These are phyloP conservation scores for Tricholoma terreum DNA, from an alignment of 768 basidiomycete genomes.

Conservation along the genomic window DNA sequence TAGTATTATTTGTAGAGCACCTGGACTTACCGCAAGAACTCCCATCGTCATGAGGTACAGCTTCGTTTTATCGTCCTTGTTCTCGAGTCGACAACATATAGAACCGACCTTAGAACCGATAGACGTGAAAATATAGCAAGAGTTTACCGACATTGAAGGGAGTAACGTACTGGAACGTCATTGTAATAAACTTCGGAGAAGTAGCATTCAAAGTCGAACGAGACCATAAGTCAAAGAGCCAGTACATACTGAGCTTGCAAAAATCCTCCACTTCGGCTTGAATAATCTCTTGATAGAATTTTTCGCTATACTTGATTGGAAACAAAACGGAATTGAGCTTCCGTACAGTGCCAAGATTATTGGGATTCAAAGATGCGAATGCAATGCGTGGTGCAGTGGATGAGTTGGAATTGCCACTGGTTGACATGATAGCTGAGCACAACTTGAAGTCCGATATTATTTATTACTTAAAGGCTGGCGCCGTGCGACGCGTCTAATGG, in stretches of 20 bases:
- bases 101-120: conserved; percentile 59
- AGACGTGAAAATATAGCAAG: conserved; percentile 3
- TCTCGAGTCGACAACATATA: conserved; percentile 82
- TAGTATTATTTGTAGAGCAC: conserved; percentile 6
- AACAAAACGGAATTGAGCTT: conserved; percentile 76
- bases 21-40: conserved; percentile 68
- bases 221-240: background rate
- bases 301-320: conserved; percentile 85
- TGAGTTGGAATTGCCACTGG: conserved; percentile 18
- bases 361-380: conserved; percentile 71
- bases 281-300: conserved; percentile 81
- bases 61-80: conserved; percentile 49
- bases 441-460: too few species aligned
- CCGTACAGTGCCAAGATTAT: conserved; percentile 80
- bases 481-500: too few species aligned
- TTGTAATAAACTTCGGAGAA: conserved; percentile 76
- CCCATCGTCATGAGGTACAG: conserved; percentile 94
- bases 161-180: conserved; percentile 65
- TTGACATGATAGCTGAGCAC: conserved; percentile 2
- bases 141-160: background rate
- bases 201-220: background rate
- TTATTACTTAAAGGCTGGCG: too few species aligned
- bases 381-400: conserved; percentile 46
- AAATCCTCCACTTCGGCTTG: conserved; percentile 78
- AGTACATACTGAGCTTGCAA: conserved; percentile 82